Base-by-base conservation (phyloP, 345 rosid species). In the Murraya koenigii region DNA sequence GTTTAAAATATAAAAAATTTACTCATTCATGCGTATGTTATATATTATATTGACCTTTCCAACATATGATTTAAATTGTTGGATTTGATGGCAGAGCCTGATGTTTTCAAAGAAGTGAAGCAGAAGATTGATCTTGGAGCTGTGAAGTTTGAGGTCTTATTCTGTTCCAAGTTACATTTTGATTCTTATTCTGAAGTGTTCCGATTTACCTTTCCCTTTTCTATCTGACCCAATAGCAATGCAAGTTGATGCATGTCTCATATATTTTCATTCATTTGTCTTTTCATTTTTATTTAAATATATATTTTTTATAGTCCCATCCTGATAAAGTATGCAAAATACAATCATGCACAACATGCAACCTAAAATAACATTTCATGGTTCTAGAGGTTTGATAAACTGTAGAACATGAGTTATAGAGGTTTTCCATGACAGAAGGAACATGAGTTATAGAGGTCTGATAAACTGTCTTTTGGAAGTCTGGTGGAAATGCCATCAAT, bases 141-240 rank as follows among this genome's bases (percentile, higher is more conserved):
- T 66, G 98, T 95, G 79, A 95, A 93, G 84, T 93, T 93, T 85
- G 96, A 95, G 99, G 98, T 93, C 59, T 71, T 82, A 39, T 32
- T 75, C 68, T 75, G 13, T 33, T 66, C 59, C 64, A 26, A 59
- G 15, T 47, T 26, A 59, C 44, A 4, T 66, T 36, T 32, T 62
- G 61, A 59, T 17, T 39, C 73, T 60, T 56, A 10, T 69, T 49
- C 32, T 15, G 8, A 59, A 73, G 9, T 61, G 58, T 60, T 58
- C 65, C 1, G 15, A 55, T 28, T 55, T 33, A 22, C 68, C 10
- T 19, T 25, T 15, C 28, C 44, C 67, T 54, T 67, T 26, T 13
- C 35, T 13, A 9, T 14, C 33, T 41, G 30, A 68, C 56, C 55
- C n/a, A n/a, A 23, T 15, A 13, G 6, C 15, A 14, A 20, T 39